These are phyloP conservation scores for Rhizoclosmatium globosum DNA, from an alignment of 192 early-diverging fungal genomes.

Conservation along the genomic window DNA sequence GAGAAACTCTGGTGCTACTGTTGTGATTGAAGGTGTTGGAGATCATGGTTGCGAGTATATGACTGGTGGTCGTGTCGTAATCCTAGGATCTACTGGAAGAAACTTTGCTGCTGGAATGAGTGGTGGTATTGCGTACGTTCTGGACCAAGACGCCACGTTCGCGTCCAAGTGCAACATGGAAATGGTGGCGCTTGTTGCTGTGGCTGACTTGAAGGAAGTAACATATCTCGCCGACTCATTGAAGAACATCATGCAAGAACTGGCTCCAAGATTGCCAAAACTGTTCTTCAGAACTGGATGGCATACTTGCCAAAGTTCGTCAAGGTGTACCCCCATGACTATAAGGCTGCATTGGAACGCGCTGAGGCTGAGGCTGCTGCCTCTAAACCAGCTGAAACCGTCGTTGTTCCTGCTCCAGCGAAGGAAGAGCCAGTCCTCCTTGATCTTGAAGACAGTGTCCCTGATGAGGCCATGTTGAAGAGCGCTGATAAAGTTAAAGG, in stretches of 20 bases:
- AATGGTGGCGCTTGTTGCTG: conserved; percentile 87
- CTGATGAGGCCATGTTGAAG: conserved; percentile 78
- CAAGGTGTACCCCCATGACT: conserved; percentile 95
- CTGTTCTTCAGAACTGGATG: conserved; percentile 75
- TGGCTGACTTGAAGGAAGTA: conserved; percentile 80
- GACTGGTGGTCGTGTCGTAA: conserved; percentile 94
- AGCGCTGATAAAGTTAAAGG: conserved; percentile 94
- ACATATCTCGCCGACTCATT: conserved; percentile 78
- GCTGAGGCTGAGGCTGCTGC: conserved; percentile 47
- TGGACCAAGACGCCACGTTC: conserved; percentile 76
- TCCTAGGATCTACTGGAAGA: conserved; percentile 88
- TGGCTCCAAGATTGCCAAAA: conserved; percentile 78
- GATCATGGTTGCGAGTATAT: conserved; percentile 99
- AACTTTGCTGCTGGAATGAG: conserved; percentile 99
- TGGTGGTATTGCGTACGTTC: conserved; percentile 95
- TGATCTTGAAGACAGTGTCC: conserved; percentile 90
- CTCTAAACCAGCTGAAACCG: conserved; percentile 44
- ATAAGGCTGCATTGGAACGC: conserved; percentile 80
- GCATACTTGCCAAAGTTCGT: conserved; percentile 81
- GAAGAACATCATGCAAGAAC: conserved; percentile 85
- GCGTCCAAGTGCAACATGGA: conserved; percentile 83
- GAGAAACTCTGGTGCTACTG: conserved; percentile 96
- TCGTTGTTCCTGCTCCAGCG: conserved; percentile 31
- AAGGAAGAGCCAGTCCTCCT: conserved; percentile 72
- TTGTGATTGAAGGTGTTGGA: conserved; percentile 95